These are phyloP conservation scores for Phytophthora aleatoria DNA, from an alignment of 352 stramenopile genomes.

Conservation along the genomic window DNA sequence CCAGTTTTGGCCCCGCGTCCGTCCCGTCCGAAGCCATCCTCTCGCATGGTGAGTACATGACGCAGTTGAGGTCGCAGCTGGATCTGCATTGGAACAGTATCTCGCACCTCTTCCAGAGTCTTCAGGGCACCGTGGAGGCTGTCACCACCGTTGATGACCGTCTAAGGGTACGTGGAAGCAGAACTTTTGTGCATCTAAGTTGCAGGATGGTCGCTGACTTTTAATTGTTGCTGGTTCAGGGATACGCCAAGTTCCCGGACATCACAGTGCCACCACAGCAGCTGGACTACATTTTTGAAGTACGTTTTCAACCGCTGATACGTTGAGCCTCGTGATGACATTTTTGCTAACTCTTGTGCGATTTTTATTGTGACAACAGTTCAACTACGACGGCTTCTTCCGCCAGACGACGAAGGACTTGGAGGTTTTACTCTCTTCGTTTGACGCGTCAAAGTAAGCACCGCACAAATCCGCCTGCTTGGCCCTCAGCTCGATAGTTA, in stretches of 20 bases:
- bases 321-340: not conserved
- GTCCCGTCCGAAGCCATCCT: constrained; percentile 76
- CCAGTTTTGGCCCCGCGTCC: constrained; percentile 61
- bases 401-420: constrained; percentile 79
- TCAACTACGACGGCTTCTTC: constrained; percentile 88
- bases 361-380: constrained; percentile 38
- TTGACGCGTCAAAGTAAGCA: constrained; percentile 33
- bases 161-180: constrained; percentile 55
- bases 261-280: constrained; percentile 77
- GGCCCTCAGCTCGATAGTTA: constrained; percentile 3
- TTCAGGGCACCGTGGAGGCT: constrained; percentile 74
- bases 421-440: constrained; percentile 62
- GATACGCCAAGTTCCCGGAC: constrained; percentile 69
- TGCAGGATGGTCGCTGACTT: constrained; percentile 6
- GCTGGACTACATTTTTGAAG: constrained; percentile 91
- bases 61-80: constrained; percentile 82
- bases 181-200: not conserved
- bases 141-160: constrained; percentile 66
- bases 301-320: constrained; percentile 25
- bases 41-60: constrained; percentile 88
- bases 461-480: constrained; percentile 6
- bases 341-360: constrained; percentile 17
- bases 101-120: constrained; percentile 78
- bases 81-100: constrained; percentile 90
- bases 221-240: constrained; percentile 36